Base-by-base conservation (phyloP, 106 monocot species). In the Hemerocallis citrina region DNA sequence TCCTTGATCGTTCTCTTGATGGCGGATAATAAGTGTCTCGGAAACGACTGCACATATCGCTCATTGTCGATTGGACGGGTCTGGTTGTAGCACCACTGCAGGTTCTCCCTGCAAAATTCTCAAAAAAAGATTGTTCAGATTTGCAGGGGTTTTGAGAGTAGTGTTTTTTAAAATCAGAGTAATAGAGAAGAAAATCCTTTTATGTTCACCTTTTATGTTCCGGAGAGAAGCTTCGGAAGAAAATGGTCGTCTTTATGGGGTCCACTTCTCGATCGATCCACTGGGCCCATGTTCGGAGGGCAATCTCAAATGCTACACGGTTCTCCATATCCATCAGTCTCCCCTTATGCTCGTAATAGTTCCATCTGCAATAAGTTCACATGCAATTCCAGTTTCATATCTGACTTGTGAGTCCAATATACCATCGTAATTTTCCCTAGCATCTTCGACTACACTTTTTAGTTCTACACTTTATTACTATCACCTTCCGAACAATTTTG, bases 21-120 rank as follows among this genome's bases (percentile, higher is more conserved):
- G 21, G 61, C 52, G 4, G 61, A 42, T 14, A 58, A 34, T 60
- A 81, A 54, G 2, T 57, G 47, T 19, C 36, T 68, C 5, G 76
- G 72, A 61, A 76, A 81, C 47, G 24, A 54, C 9, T 68, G 63
- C 16, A 44, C 10, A 15, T 72, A 68, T 11, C 22, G 42, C n/a
- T 72, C 72, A 3, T 59, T 44, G 17, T 63, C 59, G 42, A 81
- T 58, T 1, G 75, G 75, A 16, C 34, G 15, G 3, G 68, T 72
- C 31, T 81, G 63, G 64, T 81, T 81, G 60, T 64, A 64, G 59
- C 75, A 81, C 75, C 80, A 80, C 2, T 69, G 68, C 4, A 68
- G 24, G 55, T 56, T 75, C 25, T 34, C 43, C 57, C 75, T 81
- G 75, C 67, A 75, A 65, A 41, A 41, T n/a, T 15, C 4, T 43